Conservation (phyloP, 1,284 basidiomycete species). For the Trichosporon sp. region DNA sequence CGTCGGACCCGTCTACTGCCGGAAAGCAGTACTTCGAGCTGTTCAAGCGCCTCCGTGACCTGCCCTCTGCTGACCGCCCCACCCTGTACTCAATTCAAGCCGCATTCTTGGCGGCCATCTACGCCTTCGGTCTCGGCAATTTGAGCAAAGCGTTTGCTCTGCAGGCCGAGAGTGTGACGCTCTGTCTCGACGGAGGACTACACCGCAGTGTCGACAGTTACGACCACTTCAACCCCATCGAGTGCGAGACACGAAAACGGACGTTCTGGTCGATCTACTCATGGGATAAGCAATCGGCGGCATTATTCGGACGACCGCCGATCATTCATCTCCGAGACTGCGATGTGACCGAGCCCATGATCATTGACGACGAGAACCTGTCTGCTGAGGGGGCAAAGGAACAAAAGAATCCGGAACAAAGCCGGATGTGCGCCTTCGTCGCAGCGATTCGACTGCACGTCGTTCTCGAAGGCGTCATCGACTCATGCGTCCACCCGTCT, state of each 20-base stretch:
- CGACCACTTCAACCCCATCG: slow-evolving; percentile 77
- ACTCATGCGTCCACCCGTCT: slow-evolving; percentile 49
- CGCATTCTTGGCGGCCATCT: slow-evolving; percentile 76
- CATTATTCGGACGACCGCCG: slow-evolving; percentile 78
- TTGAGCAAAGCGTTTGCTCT: slow-evolving; percentile 79
- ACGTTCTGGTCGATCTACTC: slow-evolving; percentile 88
- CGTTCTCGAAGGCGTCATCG: slow-evolving; percentile 63
- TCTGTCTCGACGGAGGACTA: slow-evolving; percentile 73
- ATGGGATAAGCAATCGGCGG: slow-evolving; percentile 76
- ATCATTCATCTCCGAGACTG: slow-evolving; percentile 77
- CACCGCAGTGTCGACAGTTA: slow-evolving; percentile 82
- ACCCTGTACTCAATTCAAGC: slow-evolving; percentile 84
- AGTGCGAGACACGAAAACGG: slow-evolving; percentile 78
- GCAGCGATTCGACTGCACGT: slow-evolving; percentile 68
- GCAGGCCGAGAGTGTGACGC: slow-evolving; percentile 73
- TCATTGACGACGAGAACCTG: slow-evolving; percentile 83
- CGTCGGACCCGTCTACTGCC: slow-evolving; percentile 70
- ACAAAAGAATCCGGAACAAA: slow-evolving; percentile 64
- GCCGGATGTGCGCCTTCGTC: slow-evolving; percentile 72
- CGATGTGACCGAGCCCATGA: slow-evolving; percentile 72
- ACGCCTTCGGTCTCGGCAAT: slow-evolving; percentile 77
- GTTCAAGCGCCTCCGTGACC: slow-evolving; percentile 70
- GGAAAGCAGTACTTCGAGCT: slow-evolving; percentile 87
- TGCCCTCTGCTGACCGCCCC: slow-evolving; percentile 78
- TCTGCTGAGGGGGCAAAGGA: slow-evolving; percentile 62